Percentiles rank a stretch among this genome's conserved stretches.
Evolutionary conservation across 1,139 yeast species (phyloP).

Genomic region (Debaryomyces coudertii): DNA sequence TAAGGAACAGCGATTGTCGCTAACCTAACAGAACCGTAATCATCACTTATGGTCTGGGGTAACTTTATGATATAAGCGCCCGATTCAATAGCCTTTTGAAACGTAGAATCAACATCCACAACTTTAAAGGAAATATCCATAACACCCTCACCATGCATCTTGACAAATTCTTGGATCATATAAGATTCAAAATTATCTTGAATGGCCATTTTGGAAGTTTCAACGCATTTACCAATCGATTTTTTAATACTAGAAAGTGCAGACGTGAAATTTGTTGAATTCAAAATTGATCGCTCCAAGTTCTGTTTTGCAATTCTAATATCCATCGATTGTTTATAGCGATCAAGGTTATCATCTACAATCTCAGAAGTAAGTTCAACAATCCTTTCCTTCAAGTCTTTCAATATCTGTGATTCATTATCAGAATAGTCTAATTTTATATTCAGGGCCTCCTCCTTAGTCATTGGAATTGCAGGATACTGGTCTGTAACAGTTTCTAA

Average conservation of each 20-base stretch:
- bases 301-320: slow-evolving; percentile 13
- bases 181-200: slow-evolving; percentile 31
- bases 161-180: slow-evolving; percentile 44
- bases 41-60: slow-evolving; percentile 49
- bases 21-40: slow-evolving; percentile 50
- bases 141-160: slow-evolving; percentile 76
- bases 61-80: slow-evolving; percentile 56
- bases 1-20: slow-evolving; percentile 65
- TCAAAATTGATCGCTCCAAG: slow-evolving; percentile 20
- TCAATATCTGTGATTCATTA: slow-evolving; percentile 12
- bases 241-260: slow-evolving; percentile 17
- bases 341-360: slow-evolving; percentile 20
- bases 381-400: slow-evolving; percentile 20
- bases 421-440: slow-evolving; percentile 9
- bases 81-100: slow-evolving; percentile 45
- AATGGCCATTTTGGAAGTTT: slow-evolving; percentile 23
- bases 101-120: slow-evolving; percentile 48
- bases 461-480: slow-evolving; percentile 19
- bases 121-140: slow-evolving; percentile 71
- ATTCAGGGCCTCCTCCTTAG: slow-evolving; percentile 17
- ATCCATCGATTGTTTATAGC: slow-evolving; percentile 12
- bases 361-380: slow-evolving; percentile 24
- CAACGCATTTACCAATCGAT: slow-evolving; percentile 20
- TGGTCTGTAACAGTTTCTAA: slow-evolving; percentile 26
- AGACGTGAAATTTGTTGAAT: slow-evolving; percentile 18